Conservation (phyloP, 2,329 filamentous ascomycete genomes). For the Colletotrichum liaoningense region DNA sequence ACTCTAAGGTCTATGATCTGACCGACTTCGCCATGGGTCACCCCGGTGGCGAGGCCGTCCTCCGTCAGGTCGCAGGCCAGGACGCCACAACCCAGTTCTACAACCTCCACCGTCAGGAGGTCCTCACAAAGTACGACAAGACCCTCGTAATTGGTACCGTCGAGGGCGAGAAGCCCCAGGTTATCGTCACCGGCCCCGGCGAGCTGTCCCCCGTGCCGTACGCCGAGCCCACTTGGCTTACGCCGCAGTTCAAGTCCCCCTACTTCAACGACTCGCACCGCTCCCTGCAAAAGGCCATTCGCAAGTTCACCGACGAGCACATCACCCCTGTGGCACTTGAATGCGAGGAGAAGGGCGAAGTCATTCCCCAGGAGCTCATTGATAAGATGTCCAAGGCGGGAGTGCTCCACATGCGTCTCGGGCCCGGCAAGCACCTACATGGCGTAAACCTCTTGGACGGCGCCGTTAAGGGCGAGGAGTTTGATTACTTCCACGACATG, state of each 20-base stretch:
- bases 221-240: constrained; percentile 86
- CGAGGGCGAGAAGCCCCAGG: constrained; percentile 78
- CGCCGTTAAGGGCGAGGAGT: constrained; percentile 80
- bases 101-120: constrained; percentile 91
- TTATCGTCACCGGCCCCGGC: constrained; percentile 76
- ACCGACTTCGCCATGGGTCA: constrained; percentile 88
- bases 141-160: constrained; percentile 79
- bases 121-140: constrained; percentile 82
- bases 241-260: constrained; percentile 79
- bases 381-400: constrained; percentile 81
- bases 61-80: constrained; percentile 82
- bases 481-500: constrained; percentile 89
- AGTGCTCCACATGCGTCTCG: constrained; percentile 84
- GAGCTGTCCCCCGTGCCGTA: constrained; percentile 84
- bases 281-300: constrained; percentile 74
- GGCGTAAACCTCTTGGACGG: constrained; percentile 76
- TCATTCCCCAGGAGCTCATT: constrained; percentile 79
- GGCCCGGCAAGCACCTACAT: constrained; percentile 84
- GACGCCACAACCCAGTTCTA: constrained; percentile 89
- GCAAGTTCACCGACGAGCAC: constrained; percentile 78
- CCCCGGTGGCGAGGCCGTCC: constrained; percentile 83
- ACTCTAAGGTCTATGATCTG: constrained; percentile 88
- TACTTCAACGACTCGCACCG: constrained; percentile 84
- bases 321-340: constrained; percentile 80
- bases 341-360: constrained; percentile 79